Evolutionary conservation across 164 flowering plant species (phyloP).

Genomic region (Platanus orientalis): DNA sequence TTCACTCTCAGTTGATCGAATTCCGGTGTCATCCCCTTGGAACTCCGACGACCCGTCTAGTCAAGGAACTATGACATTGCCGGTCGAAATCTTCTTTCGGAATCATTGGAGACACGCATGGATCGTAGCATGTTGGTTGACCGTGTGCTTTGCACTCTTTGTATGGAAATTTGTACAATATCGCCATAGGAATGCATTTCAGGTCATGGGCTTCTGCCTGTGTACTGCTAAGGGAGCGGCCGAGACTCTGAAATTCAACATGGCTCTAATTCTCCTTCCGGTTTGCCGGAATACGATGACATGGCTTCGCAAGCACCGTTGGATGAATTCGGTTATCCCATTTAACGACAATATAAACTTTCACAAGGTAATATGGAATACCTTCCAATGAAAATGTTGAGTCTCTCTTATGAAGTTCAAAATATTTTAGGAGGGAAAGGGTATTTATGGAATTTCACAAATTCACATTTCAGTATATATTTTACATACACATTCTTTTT

Average conservation of each 20-base stretch:
- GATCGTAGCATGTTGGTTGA: conserved; percentile 35
- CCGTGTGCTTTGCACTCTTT: conserved; percentile 27
- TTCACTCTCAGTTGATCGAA: conserved; percentile 1
- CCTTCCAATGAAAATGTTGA: neutral
- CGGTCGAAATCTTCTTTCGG: conserved; percentile 28
- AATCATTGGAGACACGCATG: conserved; percentile 43
- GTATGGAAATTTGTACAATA: conserved; percentile 48
- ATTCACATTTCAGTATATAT: too few species aligned
- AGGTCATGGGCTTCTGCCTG: conserved; percentile 53
- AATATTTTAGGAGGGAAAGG: too few species aligned
- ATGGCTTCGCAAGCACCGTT: conserved; percentile 32
- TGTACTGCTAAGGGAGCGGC: conserved; percentile 59
- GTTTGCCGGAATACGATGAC: conserved; percentile 49
- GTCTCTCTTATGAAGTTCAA: too few species aligned
- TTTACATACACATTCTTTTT: too few species aligned
- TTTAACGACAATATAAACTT: conserved; percentile 56
- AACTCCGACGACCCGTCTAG: neutral
- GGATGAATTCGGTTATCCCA: conserved; percentile 33
- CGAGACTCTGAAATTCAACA: conserved; percentile 50
- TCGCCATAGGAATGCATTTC: conserved; percentile 35
- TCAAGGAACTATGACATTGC: conserved; percentile 7
- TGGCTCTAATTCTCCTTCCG: conserved; percentile 53
- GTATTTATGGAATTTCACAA: neutral
- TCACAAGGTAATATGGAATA: conserved; percentile 56
- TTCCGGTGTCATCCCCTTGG: neutral